Evolutionary conservation across 116 monocot species (phyloP), one percentile per base, ranked within the genome.

Genomic region (Trichopus zeylanicus): DNA sequence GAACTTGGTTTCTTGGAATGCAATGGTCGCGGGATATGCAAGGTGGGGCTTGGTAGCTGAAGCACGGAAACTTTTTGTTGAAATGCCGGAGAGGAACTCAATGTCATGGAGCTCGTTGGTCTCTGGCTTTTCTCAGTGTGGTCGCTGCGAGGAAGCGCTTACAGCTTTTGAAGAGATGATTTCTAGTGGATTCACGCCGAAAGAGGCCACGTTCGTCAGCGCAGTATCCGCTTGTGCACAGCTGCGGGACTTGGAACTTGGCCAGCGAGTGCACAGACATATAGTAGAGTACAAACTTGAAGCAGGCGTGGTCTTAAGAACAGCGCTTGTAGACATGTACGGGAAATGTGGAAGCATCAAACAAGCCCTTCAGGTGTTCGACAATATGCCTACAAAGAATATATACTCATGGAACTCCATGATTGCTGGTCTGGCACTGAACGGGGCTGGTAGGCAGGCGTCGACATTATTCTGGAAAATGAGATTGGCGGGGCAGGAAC

Each of bases 351-450:
- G 93, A 7, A 60, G 51, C 59, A 73, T 89, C 5, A 29, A 31
- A 0, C 51, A 62, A 21, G 89, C 94, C 34, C 47, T 72, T 4
- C 23, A 59, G n/a, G 64, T 83, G 26, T 94, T 94, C 69, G 56
- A 59, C 15, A 32, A 56, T 9, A 82, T 94, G 78, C 80, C 75
- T 0, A 70, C 22, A 8, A 89, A 62, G 70, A 94, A 93, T 6
- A 48, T 86, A n/a, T 85, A 67, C 58, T 60, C 89, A 0, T 94
- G 86, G 82, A 94, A 86, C 46, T 75, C 94, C 5, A 71, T 86
- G 75, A 83, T 94, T 12, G 24, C 73, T 0, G 78, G 80, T 0
- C 29, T 94, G 29, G 94, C 89, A 26, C 73, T 82, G 85, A 89
- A 81, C 51, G 89, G 94, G 2, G 56, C 29, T 0, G 83, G 61